Conservation (phyloP, 495 filamentous ascomycete species). For the Penicillium turbatum region DNA sequence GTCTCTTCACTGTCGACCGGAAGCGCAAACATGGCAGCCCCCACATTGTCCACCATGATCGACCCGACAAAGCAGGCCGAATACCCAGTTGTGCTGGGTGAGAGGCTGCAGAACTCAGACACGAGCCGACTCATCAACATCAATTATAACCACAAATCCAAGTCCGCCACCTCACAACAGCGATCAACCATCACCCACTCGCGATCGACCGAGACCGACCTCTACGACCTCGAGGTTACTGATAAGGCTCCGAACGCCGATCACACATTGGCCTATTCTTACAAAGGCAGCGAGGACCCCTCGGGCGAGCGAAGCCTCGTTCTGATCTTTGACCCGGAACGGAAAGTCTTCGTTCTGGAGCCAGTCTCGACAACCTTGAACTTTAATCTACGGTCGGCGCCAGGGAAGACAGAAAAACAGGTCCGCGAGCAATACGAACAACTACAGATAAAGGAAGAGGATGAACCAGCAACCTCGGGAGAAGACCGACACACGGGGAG, state of each 20-base stretch:
- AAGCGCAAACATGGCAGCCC: conserved; percentile 33
- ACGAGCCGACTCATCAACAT: conserved; percentile 37
- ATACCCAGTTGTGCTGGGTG: conserved; percentile 44
- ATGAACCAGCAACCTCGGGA: conserved; percentile 32
- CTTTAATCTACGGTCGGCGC: conserved; percentile 54
- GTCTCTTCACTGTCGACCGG: neutral
- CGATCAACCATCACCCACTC: conserved; percentile 39
- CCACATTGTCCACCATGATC: conserved; percentile 38
- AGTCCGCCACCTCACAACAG: conserved; percentile 39
- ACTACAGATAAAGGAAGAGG: conserved; percentile 39
- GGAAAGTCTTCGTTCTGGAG: conserved; percentile 50
- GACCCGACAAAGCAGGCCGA: conserved; percentile 50
- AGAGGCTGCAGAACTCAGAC: conserved; percentile 27
- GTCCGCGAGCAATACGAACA: conserved; percentile 45
- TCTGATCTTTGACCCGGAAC: conserved; percentile 49
- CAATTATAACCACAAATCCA: conserved; percentile 53
- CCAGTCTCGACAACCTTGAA: conserved; percentile 48
- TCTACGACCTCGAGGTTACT: conserved; percentile 48
- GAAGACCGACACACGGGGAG: conserved; percentile 40
- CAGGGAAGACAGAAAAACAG: conserved; percentile 43
- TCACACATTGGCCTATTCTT: conserved; percentile 43
- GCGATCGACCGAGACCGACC: conserved; percentile 35
- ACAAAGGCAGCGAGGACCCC: conserved; percentile 48
- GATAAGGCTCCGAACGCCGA: conserved; percentile 45
- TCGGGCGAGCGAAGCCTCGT: conserved; percentile 40